Evolutionary conservation across 2,329 filamentous ascomycete genomes (phyloP), one percentile per base, ranked within the genome.

Genomic region (Chaetomium olivaceum): DNA sequence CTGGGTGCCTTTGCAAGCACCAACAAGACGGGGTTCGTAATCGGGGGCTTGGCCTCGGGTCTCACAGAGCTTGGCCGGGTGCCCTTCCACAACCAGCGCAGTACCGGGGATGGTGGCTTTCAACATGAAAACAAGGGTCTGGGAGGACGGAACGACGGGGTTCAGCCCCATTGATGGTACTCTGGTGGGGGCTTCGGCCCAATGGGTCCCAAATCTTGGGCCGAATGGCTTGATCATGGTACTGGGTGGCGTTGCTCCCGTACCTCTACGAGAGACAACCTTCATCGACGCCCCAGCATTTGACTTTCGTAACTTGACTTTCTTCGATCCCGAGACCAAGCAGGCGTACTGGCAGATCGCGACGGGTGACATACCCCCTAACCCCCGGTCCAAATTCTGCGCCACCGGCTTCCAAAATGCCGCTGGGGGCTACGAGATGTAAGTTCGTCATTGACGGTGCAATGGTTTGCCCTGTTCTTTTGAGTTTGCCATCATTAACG

Each of bases 261-360:
- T n/a, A 19, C 31, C 8, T 52, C 33, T 21, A 6, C 33, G 0
- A 51, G 59, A 19, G 46, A 48, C 46, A 3, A 43, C 5, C 9
- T 23, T 23, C 46, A 8, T 4, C 19, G 46, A 48, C n/a, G 46
- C 46, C 2, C 6, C 19, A 11, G 7, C 46, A 8, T 46, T 56
- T 12, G 64, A 65, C 23, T 59, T 70, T 6, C n/a, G 46, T 14
- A 68, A 68, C 27, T 5, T 69, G 25, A 69, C 56, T 4, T 63
- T 70, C 43, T 69, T 70, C 31, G 67, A 69, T n/a, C 65, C 67
- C 5, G 51, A 60, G 9, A 64, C 67, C 3, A 66, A 62, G 39
- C 51, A 67, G 23, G 46, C n/a, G 21, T 65, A 64, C 31, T 61
- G 51, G n/a, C 68, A 69, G 52, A 50, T 27, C 2, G 39, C 68